These are phyloP conservation scores for Neoscytalidium dimidiatum DNA, from an alignment of 2,329 filamentous ascomycete species.

Conservation along the genomic window DNA sequence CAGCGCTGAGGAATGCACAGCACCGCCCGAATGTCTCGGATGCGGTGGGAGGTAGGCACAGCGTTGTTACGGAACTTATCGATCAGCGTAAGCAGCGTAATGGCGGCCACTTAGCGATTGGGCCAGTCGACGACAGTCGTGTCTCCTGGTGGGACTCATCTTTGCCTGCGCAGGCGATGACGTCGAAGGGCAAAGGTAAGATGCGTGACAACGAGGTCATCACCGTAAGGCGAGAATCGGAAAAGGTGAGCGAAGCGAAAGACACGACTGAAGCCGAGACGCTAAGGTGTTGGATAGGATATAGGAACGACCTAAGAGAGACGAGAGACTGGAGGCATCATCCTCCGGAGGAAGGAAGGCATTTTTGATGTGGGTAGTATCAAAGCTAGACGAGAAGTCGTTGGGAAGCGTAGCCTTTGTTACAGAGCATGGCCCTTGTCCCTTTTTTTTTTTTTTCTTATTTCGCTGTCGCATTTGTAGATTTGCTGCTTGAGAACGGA, in stretches of 20 bases:
- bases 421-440: no score
- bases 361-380: background rate
- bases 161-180: background rate
- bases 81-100: background rate
- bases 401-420: background rate
- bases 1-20: background rate
- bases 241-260: background rate
- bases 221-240: background rate
- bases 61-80: background rate
- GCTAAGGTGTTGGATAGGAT: background rate
- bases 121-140: background rate
- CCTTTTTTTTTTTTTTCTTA: no score
- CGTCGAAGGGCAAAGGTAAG: background rate
- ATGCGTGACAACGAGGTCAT: background rate
- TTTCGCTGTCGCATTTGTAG: no score
- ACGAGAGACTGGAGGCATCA: background rate
- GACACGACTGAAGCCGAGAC: background rate
- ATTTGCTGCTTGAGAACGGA: no score
- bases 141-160: constrained; percentile 8
- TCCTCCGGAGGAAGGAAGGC: background rate
- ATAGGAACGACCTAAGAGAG: background rate
- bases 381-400: background rate
- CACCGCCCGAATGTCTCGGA: constrained; percentile 1
- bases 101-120: background rate
- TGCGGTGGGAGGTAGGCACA: background rate